Evolutionary conservation across 441 rosid species (phyloP), one percentile per base, ranked within the genome.

Genomic region (Euphorbia schlechtendalii): DNA sequence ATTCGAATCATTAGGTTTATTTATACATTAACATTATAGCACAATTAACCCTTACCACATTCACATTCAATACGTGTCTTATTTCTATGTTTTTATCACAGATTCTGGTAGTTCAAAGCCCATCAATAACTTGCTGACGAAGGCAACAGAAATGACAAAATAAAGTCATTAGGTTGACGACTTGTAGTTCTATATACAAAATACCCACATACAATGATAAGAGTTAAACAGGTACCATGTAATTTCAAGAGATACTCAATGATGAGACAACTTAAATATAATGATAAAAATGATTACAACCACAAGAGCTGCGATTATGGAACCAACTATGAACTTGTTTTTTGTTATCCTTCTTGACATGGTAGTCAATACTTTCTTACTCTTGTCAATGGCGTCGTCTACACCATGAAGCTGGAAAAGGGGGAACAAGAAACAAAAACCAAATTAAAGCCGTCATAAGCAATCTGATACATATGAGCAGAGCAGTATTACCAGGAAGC

Each of bases 321-420:
- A 68, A 66, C 98, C 92, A 25, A 87, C 63, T 52, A 86, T 91
- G 89, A 94, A 89, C 73, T 94, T 94, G 87, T 94, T 94, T 77
- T 77, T 80, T 77, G 73, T 83, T 81, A 91, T 84, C 69, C 94
- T 86, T 79, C 84, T 86, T 1, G 94, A 82, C 82, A 94, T 94
- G 46, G 75, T 62, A 34, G 90, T 70, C 82, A 91, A 71, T 65
- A 91, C 80, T 79, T 65, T 91, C 92, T 94, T 94, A 76, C 99
- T 94, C 83, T 82, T 91, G 72, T 88, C 91, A 17, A 91, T 46
- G 70, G 88, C 89, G 62, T 87, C 90, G 66, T 87, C 96, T 61
- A 94, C 96, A 72, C 98, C 99, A 70, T 88, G 87, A 59, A 94
- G 88, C 99, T 94, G n/a, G 85, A 48, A 30, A 63, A 32, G 17